Percentiles rank a stretch among this genome's conserved stretches.
Evolutionary conservation across 306 rosid species (phyloP).

Genomic region (Potentilla sterilis): DNA sequence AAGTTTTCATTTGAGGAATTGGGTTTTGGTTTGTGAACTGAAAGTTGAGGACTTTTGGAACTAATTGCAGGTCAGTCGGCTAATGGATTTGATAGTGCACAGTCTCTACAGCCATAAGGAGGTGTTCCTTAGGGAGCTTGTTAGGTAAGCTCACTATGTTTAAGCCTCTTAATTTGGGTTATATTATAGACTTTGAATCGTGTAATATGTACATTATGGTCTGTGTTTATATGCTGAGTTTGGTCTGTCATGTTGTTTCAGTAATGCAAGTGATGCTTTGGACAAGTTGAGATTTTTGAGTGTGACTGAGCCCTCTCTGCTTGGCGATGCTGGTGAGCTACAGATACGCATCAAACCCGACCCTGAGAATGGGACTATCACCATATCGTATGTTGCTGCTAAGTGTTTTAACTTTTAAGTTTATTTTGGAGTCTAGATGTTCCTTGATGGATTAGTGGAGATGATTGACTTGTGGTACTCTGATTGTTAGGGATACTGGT

Average conservation of each 20-base stretch:
- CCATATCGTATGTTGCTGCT: conserved; percentile 58
- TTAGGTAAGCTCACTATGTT: conserved; percentile 49
- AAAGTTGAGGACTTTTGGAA: conserved; percentile 18
- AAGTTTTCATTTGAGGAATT: not conserved
- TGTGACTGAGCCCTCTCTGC: conserved; percentile 92
- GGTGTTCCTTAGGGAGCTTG: conserved; percentile 89
- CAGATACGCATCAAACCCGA: conserved; percentile 88
- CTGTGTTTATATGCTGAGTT: conserved; percentile 1
- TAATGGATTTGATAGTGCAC: conserved; percentile 91
- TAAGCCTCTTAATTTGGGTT: not conserved
- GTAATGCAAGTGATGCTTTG: conserved; percentile 95
- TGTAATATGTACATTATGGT: not conserved
- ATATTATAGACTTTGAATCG: not conserved
- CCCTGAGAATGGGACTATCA: conserved; percentile 81
- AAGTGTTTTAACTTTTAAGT: not conserved
- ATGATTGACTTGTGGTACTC: conserved; percentile 9
- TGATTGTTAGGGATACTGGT: conserved; percentile 71
- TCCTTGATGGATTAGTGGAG: conserved; percentile 3
- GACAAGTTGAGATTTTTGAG: conserved; percentile 97
- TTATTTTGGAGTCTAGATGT: not conserved
- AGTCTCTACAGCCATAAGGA: conserved; percentile 93
- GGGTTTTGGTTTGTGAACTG: not conserved
- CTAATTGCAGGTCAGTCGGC: conserved; percentile 68
- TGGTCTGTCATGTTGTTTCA: conserved; percentile 19
- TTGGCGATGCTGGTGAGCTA: conserved; percentile 82